Conservation (phyloP, 1,284 basidiomycete genomes). For the Retiboletus flavoniger region DNA sequence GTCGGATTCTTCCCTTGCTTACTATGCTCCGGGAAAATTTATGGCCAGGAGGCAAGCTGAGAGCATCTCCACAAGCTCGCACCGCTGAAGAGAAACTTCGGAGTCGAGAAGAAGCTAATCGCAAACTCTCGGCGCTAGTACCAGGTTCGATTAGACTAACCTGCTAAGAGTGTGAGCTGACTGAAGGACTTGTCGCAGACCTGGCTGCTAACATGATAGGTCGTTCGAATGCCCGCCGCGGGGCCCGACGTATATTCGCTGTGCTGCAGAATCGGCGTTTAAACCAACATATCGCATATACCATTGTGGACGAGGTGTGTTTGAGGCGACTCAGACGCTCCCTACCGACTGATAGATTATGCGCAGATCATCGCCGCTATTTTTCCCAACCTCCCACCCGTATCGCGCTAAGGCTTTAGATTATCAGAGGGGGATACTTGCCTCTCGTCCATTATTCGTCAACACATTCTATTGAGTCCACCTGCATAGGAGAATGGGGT, state of each 20-base stretch:
- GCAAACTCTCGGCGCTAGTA: constrained; percentile 84
- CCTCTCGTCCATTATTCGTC: constrained; percentile 3
- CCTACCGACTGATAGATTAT: constrained; percentile 9
- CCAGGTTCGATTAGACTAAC: constrained; percentile 60
- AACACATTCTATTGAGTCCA: constrained; percentile 15
- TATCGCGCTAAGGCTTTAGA: constrained; percentile 10
- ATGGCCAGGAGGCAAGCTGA: constrained; percentile 82
- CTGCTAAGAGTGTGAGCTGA: constrained; percentile 9
- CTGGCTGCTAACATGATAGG: constrained; percentile 96
- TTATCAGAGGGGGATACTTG: not conserved
- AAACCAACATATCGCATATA: constrained; percentile 90
- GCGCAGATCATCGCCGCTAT: constrained; percentile 57
- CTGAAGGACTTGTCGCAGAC: constrained; percentile 48
- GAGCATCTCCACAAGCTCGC: constrained; percentile 59
- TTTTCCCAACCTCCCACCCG: constrained; percentile 46
- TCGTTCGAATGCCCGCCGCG: constrained; percentile 86
- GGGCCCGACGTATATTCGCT: constrained; percentile 87
- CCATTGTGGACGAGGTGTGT: constrained; percentile 80
- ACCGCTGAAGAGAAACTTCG: constrained; percentile 76
- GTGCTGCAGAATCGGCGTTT: constrained; percentile 89
- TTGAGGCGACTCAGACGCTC: not conserved
- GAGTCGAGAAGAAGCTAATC: constrained; percentile 82
- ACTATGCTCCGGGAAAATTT: constrained; percentile 66
- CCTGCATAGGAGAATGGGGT: constrained; percentile 14
- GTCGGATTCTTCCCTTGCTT: constrained; percentile 67